These are phyloP conservation scores for Zymoseptoria ardabiliae DNA, from an alignment of 2,329 filamentous ascomycete species.

Conservation along the genomic window DNA sequence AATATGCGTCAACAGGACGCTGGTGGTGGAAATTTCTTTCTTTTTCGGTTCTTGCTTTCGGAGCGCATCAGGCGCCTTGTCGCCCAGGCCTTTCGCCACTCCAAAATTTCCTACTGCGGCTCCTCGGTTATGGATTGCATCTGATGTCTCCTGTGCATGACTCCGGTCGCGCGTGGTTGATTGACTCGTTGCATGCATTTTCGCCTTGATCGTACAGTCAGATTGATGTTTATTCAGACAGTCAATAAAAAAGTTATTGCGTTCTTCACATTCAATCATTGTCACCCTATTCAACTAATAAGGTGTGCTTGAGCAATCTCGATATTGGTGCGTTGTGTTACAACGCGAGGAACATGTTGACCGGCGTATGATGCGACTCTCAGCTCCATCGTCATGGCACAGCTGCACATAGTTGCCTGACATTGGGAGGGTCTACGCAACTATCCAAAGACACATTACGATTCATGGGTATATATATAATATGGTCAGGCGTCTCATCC, in stretches of 20 bases:
- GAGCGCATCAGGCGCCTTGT: constrained; percentile 16
- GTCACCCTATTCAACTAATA: too few species aligned
- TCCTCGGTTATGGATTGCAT: constrained; percentile 5
- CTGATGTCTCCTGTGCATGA: constrained; percentile 10
- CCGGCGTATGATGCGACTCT: too few species aligned
- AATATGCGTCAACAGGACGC: constrained; percentile 10
- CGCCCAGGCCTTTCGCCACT: constrained; percentile 11
- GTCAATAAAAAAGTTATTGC: neutral
- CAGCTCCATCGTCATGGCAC: too few species aligned
- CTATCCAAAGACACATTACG: neutral
- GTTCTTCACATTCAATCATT: neutral
- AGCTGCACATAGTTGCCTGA: too few species aligned
- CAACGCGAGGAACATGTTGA: too few species aligned
- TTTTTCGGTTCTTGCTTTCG: constrained; percentile 5
- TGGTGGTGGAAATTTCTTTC: constrained; percentile 17
- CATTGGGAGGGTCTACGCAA: too few species aligned
- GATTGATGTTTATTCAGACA: neutral
- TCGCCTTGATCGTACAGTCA: neutral
- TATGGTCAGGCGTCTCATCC: neutral
- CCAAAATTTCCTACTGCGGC: constrained; percentile 10
- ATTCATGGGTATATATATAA: neutral
- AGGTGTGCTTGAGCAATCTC: too few species aligned
- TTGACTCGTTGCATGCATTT: constrained; percentile 8
- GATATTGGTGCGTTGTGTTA: too few species aligned
- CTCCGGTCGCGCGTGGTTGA: constrained; percentile 5